phyloP scores from a whole-genome alignment of 78 protist genomes.

The Creolimax fragrantissima region DNA sequence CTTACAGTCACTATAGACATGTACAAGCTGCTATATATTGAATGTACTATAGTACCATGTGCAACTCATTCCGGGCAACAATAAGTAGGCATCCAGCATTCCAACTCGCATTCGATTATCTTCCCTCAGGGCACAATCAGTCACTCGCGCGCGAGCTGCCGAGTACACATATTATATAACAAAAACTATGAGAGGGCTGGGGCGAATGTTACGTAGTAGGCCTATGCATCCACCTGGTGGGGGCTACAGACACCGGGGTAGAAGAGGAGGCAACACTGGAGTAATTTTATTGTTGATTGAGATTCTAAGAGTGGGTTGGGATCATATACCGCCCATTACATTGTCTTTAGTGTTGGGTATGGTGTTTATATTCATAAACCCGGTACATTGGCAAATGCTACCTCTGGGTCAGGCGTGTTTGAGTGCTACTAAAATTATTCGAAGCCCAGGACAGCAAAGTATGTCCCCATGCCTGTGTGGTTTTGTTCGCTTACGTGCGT shows the following conservation, averaged over 20 bases:
- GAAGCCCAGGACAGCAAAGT: background rate
- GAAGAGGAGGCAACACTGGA: background rate
- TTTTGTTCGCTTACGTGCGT: no score
- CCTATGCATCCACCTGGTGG: background rate
- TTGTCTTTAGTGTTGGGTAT: background rate
- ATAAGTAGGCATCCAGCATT: no score
- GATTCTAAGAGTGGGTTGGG: background rate
- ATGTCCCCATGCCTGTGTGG: no score
- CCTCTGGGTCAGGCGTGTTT: background rate
- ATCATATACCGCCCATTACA: background rate
- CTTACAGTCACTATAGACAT: no score
- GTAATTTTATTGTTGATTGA: background rate
- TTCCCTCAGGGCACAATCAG: no score
- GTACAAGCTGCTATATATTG: no score
- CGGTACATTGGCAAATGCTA: background rate
- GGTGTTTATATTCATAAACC: background rate
- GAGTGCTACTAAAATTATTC: background rate
- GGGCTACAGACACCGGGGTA: background rate
- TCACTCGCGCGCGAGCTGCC: no score
- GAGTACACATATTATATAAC: no score
- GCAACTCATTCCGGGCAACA: no score
- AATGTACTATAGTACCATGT: no score
- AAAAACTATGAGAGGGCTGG: background rate
- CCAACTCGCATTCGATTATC: no score
- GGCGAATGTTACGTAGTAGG: background rate